Evolutionary conservation across 345 rosid genomes (phyloP).

Genomic region (Aquilaria sinensis): DNA sequence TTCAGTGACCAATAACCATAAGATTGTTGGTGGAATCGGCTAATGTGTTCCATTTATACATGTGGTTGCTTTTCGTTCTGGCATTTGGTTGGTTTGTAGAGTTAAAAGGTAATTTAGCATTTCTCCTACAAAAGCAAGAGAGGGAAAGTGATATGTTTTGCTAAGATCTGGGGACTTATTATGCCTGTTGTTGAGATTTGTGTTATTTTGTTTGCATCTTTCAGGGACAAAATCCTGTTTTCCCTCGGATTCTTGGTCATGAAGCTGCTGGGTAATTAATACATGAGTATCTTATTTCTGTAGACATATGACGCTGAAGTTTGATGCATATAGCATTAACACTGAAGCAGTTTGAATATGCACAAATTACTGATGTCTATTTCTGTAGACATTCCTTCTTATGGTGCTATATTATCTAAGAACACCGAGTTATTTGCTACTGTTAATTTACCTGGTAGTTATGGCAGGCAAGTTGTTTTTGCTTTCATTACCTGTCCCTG

Average conservation of each 20-base stretch:
- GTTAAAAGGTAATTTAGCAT: too few relatives aligned
- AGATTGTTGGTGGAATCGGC: not conserved
- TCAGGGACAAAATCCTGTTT: slow-evolving; percentile 71
- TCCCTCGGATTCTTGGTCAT: slow-evolving; percentile 80
- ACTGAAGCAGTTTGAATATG: too few relatives aligned
- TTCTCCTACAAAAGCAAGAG: too few relatives aligned
- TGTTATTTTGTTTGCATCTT: not conserved
- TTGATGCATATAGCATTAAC: too few relatives aligned
- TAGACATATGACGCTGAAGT: not conserved
- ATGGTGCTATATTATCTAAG: too few relatives aligned
- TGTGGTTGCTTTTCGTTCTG: not conserved
- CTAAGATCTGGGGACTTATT: too few relatives aligned
- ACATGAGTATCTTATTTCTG: not conserved
- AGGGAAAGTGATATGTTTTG: too few relatives aligned
- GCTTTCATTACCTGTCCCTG: not conserved
- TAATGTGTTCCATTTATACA: not conserved
- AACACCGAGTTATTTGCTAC: too few relatives aligned
- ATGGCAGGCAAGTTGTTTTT: too few relatives aligned
- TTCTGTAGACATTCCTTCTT: too few relatives aligned
- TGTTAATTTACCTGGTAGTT: not conserved
- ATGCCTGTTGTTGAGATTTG: not conserved
- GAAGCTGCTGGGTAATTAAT: slow-evolving; percentile 72
- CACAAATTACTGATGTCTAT: too few relatives aligned
- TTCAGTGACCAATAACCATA: not conserved
- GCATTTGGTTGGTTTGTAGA: too few relatives aligned